Evolutionary conservation across 345 rosid genomes (phyloP), one percentile per base, ranked within the genome.

Genomic region (Eucalyptus urophylla): DNA sequence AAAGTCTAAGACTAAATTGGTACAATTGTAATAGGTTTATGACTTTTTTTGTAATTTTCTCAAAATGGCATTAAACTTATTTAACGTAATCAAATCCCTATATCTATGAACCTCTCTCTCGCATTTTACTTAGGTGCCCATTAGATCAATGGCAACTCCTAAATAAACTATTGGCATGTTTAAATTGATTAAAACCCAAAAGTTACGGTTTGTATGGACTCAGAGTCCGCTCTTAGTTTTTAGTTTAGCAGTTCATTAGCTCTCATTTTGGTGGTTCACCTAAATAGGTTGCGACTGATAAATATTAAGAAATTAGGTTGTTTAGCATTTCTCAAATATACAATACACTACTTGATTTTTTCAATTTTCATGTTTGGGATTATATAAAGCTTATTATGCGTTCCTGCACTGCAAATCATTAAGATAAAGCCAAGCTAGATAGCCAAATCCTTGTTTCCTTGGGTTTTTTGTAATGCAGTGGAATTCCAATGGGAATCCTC

Each of bases 11-110:
- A 53, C 0, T 53, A 1, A 53, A 21, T 53, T 1, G 5, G 11
- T 0, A 53, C 11, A 8, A 53, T 53, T 53, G 2, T 53, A 53
- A 53, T 53, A 53, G 1, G 25, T 53, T 53, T 53, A 21, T 0
- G 58, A 53, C 25, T 53, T 53, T 53, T 53, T 53, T 8, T 2
- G 11, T 53, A 53, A 53, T 53, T 53, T 53, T 53, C 58, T 53
- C 58, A 4, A 53, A 19, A 21, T 10, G 25, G 11, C 58, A 53
- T 56, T 56, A 56, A 10, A 56, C 29, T 56, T 9, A 56, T 56
- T 56, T 24, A 56, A 25, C 3, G 3, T 56, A 56, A 56, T 56
- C 62, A 56, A 56, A 25, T 56, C 6, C 29, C 6, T 56, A 24
- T 11, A 24, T 56, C 29, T 1, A 1, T 24, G 29, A 56, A 56